A percentile compares a stretch with the other conserved stretches of the same genome.
phyloP scores from a whole-genome alignment of 495 filamentous ascomycete genomes.

The Parathielavia hyrcaniae region DNA sequence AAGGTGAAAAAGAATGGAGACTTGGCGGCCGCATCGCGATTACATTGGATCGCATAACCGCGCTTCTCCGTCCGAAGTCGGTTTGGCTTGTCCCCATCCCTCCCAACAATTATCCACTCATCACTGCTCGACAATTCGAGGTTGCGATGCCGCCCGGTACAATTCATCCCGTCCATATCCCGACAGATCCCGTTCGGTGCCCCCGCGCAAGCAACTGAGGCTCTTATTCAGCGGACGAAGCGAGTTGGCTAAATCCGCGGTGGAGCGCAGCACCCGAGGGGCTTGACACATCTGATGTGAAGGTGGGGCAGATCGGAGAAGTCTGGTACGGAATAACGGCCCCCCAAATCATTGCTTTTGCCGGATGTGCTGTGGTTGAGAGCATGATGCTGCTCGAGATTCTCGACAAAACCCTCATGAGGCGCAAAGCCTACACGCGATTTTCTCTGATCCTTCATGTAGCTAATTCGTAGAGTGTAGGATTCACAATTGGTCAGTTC shows the following conservation, averaged over 20 bases:
- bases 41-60: slow-evolving; percentile 12
- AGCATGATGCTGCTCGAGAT: no score
- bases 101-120: neutral
- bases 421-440: no score
- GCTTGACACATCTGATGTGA: slow-evolving; percentile 3
- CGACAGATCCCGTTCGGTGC: no score
- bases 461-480: no score
- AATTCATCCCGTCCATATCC: slow-evolving; percentile 2
- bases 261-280: slow-evolving; percentile 10
- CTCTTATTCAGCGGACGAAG: slow-evolving; percentile 18
- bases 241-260: slow-evolving; percentile 23
- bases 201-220: slow-evolving; percentile 17
- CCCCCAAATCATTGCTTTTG: neutral
- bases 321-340: slow-evolving; percentile 1
- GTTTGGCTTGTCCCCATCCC: neutral
- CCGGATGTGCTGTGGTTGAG: neutral
- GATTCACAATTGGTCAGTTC: no score
- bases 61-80: slow-evolving; percentile 13
- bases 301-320: slow-evolving; percentile 6
- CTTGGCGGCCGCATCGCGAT: neutral
- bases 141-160: neutral
- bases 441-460: no score
- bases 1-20: slow-evolving; percentile 3
- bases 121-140: neutral
- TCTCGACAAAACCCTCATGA: no score